Conservation (phyloP, 768 basidiomycete genomes). For the Trichaptum fuscoviolaceum region DNA sequence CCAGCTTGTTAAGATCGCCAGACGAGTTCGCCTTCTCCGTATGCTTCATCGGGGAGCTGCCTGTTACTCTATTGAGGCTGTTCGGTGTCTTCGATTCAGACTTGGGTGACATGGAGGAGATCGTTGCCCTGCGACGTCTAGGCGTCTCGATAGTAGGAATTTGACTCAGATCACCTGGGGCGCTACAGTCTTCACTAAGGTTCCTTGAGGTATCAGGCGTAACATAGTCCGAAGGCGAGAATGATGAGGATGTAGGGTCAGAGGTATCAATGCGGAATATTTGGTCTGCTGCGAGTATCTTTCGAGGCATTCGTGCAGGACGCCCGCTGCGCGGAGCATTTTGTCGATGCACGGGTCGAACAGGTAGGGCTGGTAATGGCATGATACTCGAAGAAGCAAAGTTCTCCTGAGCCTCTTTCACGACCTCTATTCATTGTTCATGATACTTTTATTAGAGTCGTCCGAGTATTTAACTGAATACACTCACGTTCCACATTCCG, state of each 20-base stretch:
- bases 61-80: constrained; percentile 25
- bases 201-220: constrained; percentile 3
- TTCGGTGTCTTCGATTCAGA: constrained; percentile 21
- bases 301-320: constrained; percentile 55
- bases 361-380: constrained; percentile 58
- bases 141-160: constrained; percentile 25
- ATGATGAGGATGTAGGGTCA: constrained; percentile 19
- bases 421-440: constrained; percentile 52
- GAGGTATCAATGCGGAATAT: constrained; percentile 55
- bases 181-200: constrained; percentile 13
- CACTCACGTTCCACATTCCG: constrained; percentile 76
- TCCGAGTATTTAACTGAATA: background rate
- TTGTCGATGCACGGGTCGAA: constrained; percentile 50
- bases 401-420: constrained; percentile 73
- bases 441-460: constrained; percentile 4
- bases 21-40: constrained; percentile 59
- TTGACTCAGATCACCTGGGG: constrained; percentile 19
- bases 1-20: constrained; percentile 46
- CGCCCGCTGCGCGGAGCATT: constrained; percentile 39
- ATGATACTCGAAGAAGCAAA: constrained; percentile 52
- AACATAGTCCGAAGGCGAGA: constrained; percentile 18
- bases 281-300: constrained; percentile 59
- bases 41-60: constrained; percentile 54
- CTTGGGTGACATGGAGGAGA: constrained; percentile 59
- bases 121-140: constrained; percentile 50